Evolutionary conservation across 192 early-diverging fungal genomes (phyloP), one percentile per base, ranked within the genome.

Genomic region (Umbelopsis isabellina): DNA sequence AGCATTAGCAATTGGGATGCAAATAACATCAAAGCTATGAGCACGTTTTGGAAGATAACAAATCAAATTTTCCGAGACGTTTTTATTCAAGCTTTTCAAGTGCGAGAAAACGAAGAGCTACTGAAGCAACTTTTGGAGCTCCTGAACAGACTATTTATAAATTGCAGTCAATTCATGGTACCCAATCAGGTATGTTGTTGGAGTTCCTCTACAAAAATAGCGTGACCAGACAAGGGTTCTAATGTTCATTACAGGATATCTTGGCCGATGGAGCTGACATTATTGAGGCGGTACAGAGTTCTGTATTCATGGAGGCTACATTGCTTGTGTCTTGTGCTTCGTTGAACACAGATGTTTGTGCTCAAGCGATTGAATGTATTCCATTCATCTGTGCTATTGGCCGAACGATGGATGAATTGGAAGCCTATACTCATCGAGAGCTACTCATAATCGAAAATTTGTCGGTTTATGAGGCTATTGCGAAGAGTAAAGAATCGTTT

Each of bases 1-100:
- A 79, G 87, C 49, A 88, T 95, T 52, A 75, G 82, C 48, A 80
- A 90, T 66, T 97, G 95, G 95, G 92, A 93, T 5, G 87, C 92
- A 21, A 77, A 80, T 16, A 89, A 86, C 0, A 80, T 81, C 23
- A 75, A 87, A 33, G 13, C 49, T 21, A 88, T 94, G 83, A 70
- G 77, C 30, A 89, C 80, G 2, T 91, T 93, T 74, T 96, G 95
- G 95, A 86, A 83, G 16, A 76, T 91, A 5, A 66, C 79, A 46
- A 82, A 80, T 8, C 76, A 84, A 77, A 75, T 84, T 25, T 15
- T 61, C 33, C 27, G 55, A 16, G 55, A 61, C 33, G 87, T 91
- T 65, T 82, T 89, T 51, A 79, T 85, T 6, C 85, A 91, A 58
- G 80, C 95, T n/a, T 82, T 96, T 27, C 90, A 94, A 50, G 78